Percentiles rank a stretch among this genome's conserved stretches.
Conservation (phyloP, 2,329 filamentous ascomycete species). For the Alternaria ventricosa region DNA sequence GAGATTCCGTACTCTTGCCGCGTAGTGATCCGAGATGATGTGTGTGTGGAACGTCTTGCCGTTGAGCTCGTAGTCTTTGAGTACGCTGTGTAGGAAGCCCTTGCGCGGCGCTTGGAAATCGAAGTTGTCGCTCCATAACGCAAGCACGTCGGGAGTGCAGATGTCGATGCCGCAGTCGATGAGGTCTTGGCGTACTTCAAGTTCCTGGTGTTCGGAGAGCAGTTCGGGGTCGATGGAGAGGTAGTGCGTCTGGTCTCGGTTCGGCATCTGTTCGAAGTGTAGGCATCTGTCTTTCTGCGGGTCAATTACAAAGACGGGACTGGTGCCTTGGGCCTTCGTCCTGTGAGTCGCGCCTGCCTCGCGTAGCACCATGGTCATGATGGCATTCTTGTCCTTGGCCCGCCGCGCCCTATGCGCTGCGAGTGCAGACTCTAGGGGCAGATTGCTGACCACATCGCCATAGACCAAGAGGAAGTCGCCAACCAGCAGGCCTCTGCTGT, state of each 20-base stretch:
- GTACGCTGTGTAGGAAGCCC: constrained; percentile 87
- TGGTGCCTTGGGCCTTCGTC: constrained; percentile 76
- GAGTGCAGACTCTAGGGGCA: constrained; percentile 80
- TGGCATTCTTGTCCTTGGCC: constrained; percentile 86
- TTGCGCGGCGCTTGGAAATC: constrained; percentile 90
- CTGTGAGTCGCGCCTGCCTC: constrained; percentile 77
- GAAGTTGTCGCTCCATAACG: constrained; percentile 96
- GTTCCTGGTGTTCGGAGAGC: constrained; percentile 74
- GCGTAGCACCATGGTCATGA: constrained; percentile 94
- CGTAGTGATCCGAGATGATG: constrained; percentile 82
- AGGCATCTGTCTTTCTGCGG: constrained; percentile 79
- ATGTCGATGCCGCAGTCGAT: constrained; percentile 97
- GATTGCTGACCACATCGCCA: constrained; percentile 89
- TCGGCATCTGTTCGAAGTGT: constrained; percentile 91
- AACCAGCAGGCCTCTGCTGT: constrained; percentile 81
- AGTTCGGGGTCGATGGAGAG: constrained; percentile 79
- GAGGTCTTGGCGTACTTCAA: constrained; percentile 85
- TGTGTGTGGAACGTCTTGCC: constrained; percentile 96
- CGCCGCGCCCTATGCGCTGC: constrained; percentile 81
- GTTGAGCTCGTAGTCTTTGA: constrained; percentile 97
- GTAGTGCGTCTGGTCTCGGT: constrained; percentile 68
- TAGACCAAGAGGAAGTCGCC: constrained; percentile 93
- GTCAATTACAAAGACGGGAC: constrained; percentile 87
- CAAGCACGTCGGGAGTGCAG: constrained; percentile 93
- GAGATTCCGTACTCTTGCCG: constrained; percentile 83